Conservation (phyloP, 257 asterid species). For the Anisodus tanguticus region DNA sequence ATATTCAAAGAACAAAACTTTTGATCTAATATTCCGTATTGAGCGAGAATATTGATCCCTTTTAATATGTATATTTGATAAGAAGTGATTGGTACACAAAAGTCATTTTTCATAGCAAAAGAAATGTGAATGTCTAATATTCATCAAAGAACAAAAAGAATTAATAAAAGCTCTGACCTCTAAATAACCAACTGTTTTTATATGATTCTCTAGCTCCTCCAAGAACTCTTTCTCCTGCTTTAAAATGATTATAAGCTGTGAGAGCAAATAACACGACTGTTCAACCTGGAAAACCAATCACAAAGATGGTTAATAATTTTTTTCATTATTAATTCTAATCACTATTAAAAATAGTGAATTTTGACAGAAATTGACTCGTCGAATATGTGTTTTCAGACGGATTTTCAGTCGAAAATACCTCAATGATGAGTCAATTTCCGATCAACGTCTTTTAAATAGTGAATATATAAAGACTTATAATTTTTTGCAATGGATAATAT, state of each 20-base stretch:
- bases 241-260: slow-evolving; percentile 58
- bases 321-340: neutral
- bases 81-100: too few relatives aligned
- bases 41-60: neutral
- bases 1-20: neutral
- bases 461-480: neutral
- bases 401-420: neutral
- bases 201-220: slow-evolving; percentile 46
- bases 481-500: neutral
- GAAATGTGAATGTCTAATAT: neutral
- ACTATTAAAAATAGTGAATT: neutral
- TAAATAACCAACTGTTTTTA: slow-evolving; percentile 39
- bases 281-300: slow-evolving; percentile 48
- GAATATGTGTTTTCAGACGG: too few relatives aligned
- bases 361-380: neutral
- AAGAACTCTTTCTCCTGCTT: slow-evolving; percentile 52
- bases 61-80: neutral
- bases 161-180: slow-evolving; percentile 45
- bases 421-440: neutral
- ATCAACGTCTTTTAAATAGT: neutral
- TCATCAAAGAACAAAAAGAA: neutral
- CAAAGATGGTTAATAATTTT: neutral
- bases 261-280: slow-evolving; percentile 54
- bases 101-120: neutral
- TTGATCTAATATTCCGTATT: neutral